phyloP scores from a whole-genome alignment of 495 filamentous ascomycete genomes.

The Aspergillus heteromorphus region DNA sequence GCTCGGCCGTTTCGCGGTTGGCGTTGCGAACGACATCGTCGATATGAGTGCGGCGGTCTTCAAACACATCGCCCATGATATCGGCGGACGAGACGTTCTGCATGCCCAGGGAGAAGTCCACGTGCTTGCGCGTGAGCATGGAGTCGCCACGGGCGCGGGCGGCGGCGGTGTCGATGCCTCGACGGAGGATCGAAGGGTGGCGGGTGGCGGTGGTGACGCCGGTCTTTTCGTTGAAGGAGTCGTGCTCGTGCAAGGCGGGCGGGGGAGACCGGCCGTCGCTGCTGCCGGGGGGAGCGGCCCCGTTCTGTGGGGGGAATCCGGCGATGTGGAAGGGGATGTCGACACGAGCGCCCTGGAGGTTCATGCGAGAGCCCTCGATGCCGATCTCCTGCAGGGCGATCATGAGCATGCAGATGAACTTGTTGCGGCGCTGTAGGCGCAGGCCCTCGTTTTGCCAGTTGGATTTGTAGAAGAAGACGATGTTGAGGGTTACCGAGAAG shows the following conservation, averaged over 20 bases:
- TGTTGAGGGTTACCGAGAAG: constrained; percentile 77
- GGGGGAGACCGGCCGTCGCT: constrained; percentile 11
- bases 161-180: constrained; percentile 33
- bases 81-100: constrained; percentile 53
- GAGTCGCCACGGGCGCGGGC: constrained; percentile 52
- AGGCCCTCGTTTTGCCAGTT: constrained; percentile 92
- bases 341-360: constrained; percentile 61
- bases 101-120: constrained; percentile 75
- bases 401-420: constrained; percentile 94
- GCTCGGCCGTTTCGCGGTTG: constrained; percentile 39
- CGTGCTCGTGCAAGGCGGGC: constrained; percentile 14
- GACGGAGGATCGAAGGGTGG: constrained; percentile 52
- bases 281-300: constrained; percentile 12
- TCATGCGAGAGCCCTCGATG: constrained; percentile 79
- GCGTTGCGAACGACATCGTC: constrained; percentile 33
- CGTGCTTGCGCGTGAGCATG: constrained; percentile 54
- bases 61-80: constrained; percentile 64
- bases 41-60: constrained; percentile 40
- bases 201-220: constrained; percentile 22
- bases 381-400: constrained; percentile 75
- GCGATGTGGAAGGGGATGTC: constrained; percentile 56
- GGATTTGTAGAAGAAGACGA: constrained; percentile 97
- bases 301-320: constrained; percentile 27
- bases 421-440: constrained; percentile 85
- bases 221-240: constrained; percentile 24